phyloP scores from a whole-genome alignment of 2,329 filamentous ascomycete genomes.

The Aspergillus piperis region DNA sequence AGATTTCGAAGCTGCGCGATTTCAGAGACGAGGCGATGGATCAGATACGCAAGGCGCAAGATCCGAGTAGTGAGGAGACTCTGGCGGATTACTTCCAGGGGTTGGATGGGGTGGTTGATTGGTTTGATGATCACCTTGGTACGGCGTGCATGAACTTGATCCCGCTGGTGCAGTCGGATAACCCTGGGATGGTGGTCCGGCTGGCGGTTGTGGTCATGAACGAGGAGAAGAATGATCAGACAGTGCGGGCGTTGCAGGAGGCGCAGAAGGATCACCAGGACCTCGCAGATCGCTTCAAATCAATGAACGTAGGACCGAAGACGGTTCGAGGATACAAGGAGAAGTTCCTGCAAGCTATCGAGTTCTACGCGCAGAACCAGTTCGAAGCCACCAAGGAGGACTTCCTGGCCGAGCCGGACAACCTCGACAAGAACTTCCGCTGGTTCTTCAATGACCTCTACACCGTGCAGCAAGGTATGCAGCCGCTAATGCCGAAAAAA shows the following conservation, averaged over 20 bases:
- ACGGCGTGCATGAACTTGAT: constrained; percentile 88
- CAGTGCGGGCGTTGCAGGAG: constrained; percentile 86
- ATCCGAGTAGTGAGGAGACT: constrained; percentile 74
- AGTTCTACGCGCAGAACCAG: constrained; percentile 69
- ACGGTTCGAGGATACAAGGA: constrained; percentile 94
- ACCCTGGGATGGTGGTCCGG: constrained; percentile 85
- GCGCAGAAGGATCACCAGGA: constrained; percentile 95
- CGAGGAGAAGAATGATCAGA: constrained; percentile 94
- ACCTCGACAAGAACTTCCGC: constrained; percentile 81
- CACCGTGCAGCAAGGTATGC: constrained; percentile 90
- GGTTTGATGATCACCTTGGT: constrained; percentile 94
- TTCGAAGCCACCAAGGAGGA: constrained; percentile 70
- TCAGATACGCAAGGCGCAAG: constrained; percentile 79
- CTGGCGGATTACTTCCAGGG: constrained; percentile 86
- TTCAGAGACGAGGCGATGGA: constrained; percentile 96
- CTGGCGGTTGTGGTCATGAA: constrained; percentile 90
- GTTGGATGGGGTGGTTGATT: constrained; percentile 83
- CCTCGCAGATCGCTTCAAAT: constrained; percentile 88
- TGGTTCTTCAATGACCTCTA: constrained; percentile 99
- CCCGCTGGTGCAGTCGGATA: constrained; percentile 79
- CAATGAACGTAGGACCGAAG: constrained; percentile 90
- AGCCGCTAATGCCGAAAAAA: constrained; percentile 86
- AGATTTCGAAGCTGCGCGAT: constrained; percentile 86
- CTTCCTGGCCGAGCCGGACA: constrained; percentile 80
- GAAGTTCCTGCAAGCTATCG: constrained; percentile 83